Base-by-base conservation (phyloP, 2,329 filamentous ascomycete species). In the Arthrobotrys conoides region DNA sequence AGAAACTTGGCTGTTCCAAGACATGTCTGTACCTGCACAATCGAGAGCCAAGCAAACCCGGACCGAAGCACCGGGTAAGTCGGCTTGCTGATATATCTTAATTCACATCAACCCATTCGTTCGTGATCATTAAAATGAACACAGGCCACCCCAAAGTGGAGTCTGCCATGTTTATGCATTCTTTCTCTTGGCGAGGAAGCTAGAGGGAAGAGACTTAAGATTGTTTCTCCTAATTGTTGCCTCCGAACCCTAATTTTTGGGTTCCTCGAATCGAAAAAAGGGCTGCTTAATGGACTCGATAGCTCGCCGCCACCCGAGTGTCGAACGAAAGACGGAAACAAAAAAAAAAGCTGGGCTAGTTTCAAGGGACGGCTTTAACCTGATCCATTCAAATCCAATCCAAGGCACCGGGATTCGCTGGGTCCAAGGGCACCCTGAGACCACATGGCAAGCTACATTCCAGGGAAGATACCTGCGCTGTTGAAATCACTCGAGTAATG, bases 361-460 rank as follows among this genome's bases (percentile, higher is more conserved):
- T 77, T 77, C 73, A 77, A 77, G 72, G 72, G 65, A 71, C 55
- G 20, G 46, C 46, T 61, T 70, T 65, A 66, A 71, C 72, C 65
- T 57, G 49, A 70, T 57, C 65, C 71, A 69, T 41, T 76, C 59
- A 57, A 69, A 51, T 76, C 59, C 59, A 44, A 71, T 57, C 72
- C 72, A 65, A 61, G 69, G 59, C 66, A 55, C 48, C 53, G 61
- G 72, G 73, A 71, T 67, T 66, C 67, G 66, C 72, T 53, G 22
- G 36, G 3, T 53, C 38, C 51, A 51, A 51, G 53, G 48, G 55
- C 65, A 64, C 72, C 72, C 66, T 65, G 72, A 55, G 36, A 64
- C 67, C 73, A 68, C 73, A 77, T 77, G 73, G 73, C 72, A 51
- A 57, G 24, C 44, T 57, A 51, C 20, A 14, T 51, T 55, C 27